Evolutionary conservation across 495 filamentous ascomycete species (phyloP).

Genomic region (Hypoxylon intermedium): DNA sequence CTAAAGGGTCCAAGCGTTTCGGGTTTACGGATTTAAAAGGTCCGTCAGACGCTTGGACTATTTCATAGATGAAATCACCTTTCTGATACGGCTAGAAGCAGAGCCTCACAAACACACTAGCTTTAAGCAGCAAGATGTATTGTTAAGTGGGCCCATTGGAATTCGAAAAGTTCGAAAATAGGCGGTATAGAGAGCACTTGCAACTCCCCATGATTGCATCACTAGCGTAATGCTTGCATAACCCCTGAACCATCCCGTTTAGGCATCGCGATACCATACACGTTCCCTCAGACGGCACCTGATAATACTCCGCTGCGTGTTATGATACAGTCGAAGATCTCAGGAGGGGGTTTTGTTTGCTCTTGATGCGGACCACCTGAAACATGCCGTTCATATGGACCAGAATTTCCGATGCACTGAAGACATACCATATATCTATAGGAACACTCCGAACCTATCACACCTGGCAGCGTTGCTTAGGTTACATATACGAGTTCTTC

Average conservation of each 20-base stretch:
- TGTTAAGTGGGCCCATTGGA: too few relatives aligned
- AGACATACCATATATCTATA: constrained; percentile 25
- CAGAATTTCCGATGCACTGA: too few relatives aligned
- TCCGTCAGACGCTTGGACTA: too few relatives aligned
- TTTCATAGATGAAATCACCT: too few relatives aligned
- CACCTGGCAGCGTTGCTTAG: background rate
- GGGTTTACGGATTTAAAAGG: too few relatives aligned
- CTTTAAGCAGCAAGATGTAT: too few relatives aligned
- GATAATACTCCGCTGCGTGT: constrained; percentile 19
- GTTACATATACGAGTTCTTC: background rate
- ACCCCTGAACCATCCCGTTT: background rate
- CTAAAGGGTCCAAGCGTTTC: too few relatives aligned
- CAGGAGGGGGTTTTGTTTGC: constrained; percentile 24
- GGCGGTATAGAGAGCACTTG: too few relatives aligned
- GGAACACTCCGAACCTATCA: background rate
- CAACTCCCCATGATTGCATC: background rate
- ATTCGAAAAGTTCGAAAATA: too few relatives aligned
- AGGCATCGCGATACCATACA: background rate
- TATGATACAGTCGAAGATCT: constrained; percentile 29
- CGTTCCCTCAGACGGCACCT: constrained; percentile 1
- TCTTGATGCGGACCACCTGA: constrained; percentile 23
- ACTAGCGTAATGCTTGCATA: background rate
- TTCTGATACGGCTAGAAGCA: too few relatives aligned
- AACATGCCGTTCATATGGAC: constrained; percentile 29
- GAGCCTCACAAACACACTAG: too few relatives aligned